Evolutionary conservation across 768 basidiomycete genomes (phyloP).

Genomic region (Lanmaoa pseudosensibilis): DNA sequence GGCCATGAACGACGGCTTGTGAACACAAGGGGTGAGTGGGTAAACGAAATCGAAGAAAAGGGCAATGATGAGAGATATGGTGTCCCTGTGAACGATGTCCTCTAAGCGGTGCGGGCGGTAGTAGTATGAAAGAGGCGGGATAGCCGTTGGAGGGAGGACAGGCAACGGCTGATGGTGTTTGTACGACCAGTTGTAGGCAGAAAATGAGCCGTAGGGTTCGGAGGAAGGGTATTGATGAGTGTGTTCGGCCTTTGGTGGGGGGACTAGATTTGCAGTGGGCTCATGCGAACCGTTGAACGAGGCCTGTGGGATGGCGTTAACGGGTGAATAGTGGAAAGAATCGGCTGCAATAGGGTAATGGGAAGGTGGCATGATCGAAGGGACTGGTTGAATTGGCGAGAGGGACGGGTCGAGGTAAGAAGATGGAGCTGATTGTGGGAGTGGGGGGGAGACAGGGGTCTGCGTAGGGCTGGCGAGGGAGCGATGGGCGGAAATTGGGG

Average conservation of each 20-base stretch:
- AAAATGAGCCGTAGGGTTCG: conserved; percentile 63
- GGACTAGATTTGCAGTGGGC: conserved; percentile 30
- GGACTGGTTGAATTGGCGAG: conserved; percentile 40
- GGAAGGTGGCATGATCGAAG: conserved; percentile 54
- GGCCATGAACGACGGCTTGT: conserved; percentile 91
- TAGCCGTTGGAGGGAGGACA: conserved; percentile 41
- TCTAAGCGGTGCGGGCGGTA: conserved; percentile 77
- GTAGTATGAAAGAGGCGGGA: conserved; percentile 67
- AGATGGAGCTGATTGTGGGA: conserved; percentile 21
- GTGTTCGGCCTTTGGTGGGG: conserved; percentile 46
- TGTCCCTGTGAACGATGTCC: conserved; percentile 78
- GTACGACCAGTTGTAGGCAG: conserved; percentile 70
- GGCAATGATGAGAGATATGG: conserved; percentile 77
- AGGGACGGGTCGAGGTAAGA: conserved; percentile 57
- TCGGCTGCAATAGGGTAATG: conserved; percentile 72
- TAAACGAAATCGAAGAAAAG: conserved; percentile 95
- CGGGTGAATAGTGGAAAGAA: conserved; percentile 55
- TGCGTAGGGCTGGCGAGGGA: conserved; percentile 49
- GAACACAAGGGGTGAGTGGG: conserved; percentile 86
- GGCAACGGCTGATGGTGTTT: conserved; percentile 57
- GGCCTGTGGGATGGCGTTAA: conserved; percentile 34
- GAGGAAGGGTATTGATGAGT: conserved; percentile 40
- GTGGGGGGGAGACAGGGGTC: conserved; percentile 45
- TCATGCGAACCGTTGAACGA: conserved; percentile 44
- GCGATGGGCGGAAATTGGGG: conserved; percentile 45